Base-by-base conservation (phyloP, 1,284 basidiomycete species). In the Acaromyces ingoldii region DNA sequence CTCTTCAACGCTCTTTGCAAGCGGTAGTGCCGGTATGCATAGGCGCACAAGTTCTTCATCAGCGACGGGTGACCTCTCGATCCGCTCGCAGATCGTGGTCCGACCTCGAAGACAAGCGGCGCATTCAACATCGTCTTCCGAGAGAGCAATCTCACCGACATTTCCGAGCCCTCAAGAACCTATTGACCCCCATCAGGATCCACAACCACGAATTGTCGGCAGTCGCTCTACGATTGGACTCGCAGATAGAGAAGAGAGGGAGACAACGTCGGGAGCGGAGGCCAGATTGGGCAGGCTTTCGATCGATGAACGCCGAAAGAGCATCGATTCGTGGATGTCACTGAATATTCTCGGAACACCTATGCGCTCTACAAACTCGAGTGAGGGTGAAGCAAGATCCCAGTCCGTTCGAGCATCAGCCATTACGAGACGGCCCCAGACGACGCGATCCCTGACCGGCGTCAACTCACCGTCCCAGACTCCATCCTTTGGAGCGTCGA, bases 11-110 rank as follows among this genome's bases (percentile, higher is more conserved):
- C n/a, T 11, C 3, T 24, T 13, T n/a, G 19, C 17, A 13, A 17
- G 6, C 3, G 22, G n/a, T 45, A 22, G 25, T 4, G 17, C 17
- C 24, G 34, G 42, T 15, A 28, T 25, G 4, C 25, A n/a, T 13
- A 45, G 42, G 22, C 13, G 42, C 19, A 45, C 42, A 45, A 26
- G 11, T 26, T 45, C 42, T 4, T 19, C 25, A n/a, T 45, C 42
- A n/a, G 22, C 29, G 17, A 22, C 38, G 9, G 7, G 21, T 7
- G 42, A 45, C 24, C 25, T 45, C n/a, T n/a, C 34, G 4, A 45
- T 45, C 19, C 42, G 42, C 17, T 31, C 42, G 3, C 42, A 45
- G 15, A 45, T 45, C 34, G 42, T 45, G 5, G 26, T 45, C 17
- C 42, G 42, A 34, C 21, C 42, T 31, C 17, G 19, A n/a, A 45